Evolutionary conservation across 1,284 basidiomycete genomes (phyloP).

Genomic region (Cutaneotrichosporon cavernicola): DNA sequence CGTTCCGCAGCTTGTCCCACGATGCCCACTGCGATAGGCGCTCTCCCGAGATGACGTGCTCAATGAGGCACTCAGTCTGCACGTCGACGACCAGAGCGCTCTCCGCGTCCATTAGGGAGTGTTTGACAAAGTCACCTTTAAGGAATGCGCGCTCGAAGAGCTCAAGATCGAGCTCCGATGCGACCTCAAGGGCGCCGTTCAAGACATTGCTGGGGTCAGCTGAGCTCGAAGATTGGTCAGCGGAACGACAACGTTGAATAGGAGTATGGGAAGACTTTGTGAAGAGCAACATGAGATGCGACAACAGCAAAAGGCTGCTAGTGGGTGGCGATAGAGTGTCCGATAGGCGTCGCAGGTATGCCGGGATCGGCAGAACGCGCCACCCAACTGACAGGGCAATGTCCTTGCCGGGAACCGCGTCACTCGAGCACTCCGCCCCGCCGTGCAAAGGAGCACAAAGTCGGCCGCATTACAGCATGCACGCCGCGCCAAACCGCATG

Average conservation of each 20-base stretch:
- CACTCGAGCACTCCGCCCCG: too few relatives aligned
- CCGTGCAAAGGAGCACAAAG: too few relatives aligned
- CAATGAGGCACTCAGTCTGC: conserved; percentile 64
- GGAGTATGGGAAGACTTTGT: neutral
- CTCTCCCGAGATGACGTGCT: conserved; percentile 71
- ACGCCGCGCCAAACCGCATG: too few relatives aligned
- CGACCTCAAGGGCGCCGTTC: conserved; percentile 64
- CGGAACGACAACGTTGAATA: neutral
- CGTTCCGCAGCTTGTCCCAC: conserved; percentile 62
- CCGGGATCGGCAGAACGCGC: neutral
- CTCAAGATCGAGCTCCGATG: conserved; percentile 66
- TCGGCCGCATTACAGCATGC: too few relatives aligned
- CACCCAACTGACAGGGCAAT: neutral
- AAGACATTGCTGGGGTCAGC: conserved; percentile 52
- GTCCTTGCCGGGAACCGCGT: too few relatives aligned
- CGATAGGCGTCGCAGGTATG: too few relatives aligned
- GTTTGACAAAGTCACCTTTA: conserved; percentile 78
- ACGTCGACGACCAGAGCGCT: conserved; percentile 73
- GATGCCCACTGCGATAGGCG: conserved; percentile 65
- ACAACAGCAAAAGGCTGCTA: too few relatives aligned
- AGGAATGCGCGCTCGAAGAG: conserved; percentile 78
- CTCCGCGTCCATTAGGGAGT: conserved; percentile 66
- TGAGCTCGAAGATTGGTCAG: neutral
- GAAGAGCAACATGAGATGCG: too few relatives aligned
- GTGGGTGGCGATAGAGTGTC: too few relatives aligned